Evolutionary conservation across 202 grass and related monocot species (phyloP), one percentile per base, ranked within the genome.

Genomic region (Schoenoplectus tabernaemontani): DNA sequence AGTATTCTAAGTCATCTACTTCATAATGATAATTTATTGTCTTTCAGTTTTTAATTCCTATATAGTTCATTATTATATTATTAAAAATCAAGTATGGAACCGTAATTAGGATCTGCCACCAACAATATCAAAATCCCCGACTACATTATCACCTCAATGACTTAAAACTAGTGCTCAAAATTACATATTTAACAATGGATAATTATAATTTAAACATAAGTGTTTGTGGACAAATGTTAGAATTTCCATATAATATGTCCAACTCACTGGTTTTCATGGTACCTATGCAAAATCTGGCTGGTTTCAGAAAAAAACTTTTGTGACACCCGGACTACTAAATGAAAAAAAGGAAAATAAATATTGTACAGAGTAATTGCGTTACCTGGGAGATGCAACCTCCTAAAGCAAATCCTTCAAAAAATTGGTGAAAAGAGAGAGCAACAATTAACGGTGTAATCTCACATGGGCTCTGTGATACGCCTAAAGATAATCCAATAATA

Each of bases 301-400:
- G 16, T 19, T 39, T 2, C 19, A 39, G 36, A 24, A 34, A 7
- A 7, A 20, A n/a, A 41, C 17, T 38, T 32, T 38, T 38, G 63
- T 38, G 61, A 30, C 19, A 39, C 63, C 0, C 0, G 33, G n/a
- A 1, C 17, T 20, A n/a, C 6, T 20, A 39, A 39, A 19, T 39
- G 16, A 41, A 23, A 30, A 60, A 41, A 66, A 11, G 63, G 9
- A 19, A n/a, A 13, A 66, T 10, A 57, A 20, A 17, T 23, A 12
- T 13, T 46, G 4, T 4, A 24, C 9, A 46, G 65, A 42, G 26
- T 73, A 28, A n/a, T 42, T 20, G 4, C n/a, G 19, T 30, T 76
- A 97, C 94, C 94, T 97, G 80, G 33, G 87, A 89, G 78, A 97
- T 89, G 89, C 91, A 97, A 70, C 91, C 91, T n/a, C 91, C 89